Conservation (phyloP, 2,329 filamentous ascomycete species). For the Ophiostoma piceae region DNA sequence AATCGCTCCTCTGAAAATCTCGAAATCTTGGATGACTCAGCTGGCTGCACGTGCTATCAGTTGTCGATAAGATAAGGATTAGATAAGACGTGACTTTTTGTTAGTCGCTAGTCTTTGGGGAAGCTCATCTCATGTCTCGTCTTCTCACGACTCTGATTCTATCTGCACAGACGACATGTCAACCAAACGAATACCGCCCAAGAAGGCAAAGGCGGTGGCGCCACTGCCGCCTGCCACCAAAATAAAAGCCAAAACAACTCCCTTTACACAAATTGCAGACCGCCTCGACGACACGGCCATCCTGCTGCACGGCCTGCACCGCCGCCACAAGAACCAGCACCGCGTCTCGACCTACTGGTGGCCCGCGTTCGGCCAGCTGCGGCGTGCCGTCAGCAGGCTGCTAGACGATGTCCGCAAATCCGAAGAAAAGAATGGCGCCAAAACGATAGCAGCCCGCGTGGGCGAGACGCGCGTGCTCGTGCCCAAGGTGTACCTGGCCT, state of each 20-base stretch:
- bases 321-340: slow-evolving; percentile 91
- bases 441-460: slow-evolving; percentile 29
- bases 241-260: neutral
- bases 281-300: slow-evolving; percentile 41
- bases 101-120: neutral
- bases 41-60: neutral
- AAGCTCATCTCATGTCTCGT: neutral
- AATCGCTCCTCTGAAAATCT: slow-evolving; percentile 5
- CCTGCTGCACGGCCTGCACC: slow-evolving; percentile 66
- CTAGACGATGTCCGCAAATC: slow-evolving; percentile 37
- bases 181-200: neutral
- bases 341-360: slow-evolving; percentile 70
- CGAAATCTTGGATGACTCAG: neutral
- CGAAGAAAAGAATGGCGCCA: slow-evolving; percentile 14
- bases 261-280: slow-evolving; percentile 24
- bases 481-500: slow-evolving; percentile 48
- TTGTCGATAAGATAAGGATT: slow-evolving; percentile 9
- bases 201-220: neutral
- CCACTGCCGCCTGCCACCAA: neutral
- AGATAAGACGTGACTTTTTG: slow-evolving; percentile 9
- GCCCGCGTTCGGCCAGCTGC: slow-evolving; percentile 63
- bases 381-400: slow-evolving; percentile 59
- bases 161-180: neutral
- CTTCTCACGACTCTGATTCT: neutral
- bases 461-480: slow-evolving; percentile 41